Evolutionary conservation across 495 filamentous ascomycete genomes (phyloP), one percentile per base, ranked within the genome.

Genomic region (Aspergillus asperescens): DNA sequence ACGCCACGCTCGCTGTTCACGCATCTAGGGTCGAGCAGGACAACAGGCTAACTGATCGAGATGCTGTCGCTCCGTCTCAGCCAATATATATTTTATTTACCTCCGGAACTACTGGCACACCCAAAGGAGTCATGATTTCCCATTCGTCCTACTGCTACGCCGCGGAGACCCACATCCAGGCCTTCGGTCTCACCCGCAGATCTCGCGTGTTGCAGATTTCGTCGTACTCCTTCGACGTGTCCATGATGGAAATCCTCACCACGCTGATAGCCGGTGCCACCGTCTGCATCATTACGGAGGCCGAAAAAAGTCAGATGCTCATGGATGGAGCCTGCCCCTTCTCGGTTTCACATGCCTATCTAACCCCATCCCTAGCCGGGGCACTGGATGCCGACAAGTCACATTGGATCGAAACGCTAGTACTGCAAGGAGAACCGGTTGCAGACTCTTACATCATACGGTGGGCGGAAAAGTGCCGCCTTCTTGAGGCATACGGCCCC

Each of bases 201-300:
- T 31, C 39, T 6, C 62, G 81, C n/a, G 74, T 81, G 13, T 72
- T 86, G 55, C 79, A 84, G 43, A 74, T 85, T 41, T 75, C 80
- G 0, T 75, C 79, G 15, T 81, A 79, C 61, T 73, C 75, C 15
- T 81, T 82, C 34, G 84, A 88, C 48, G 67, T 76, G 24, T 71
- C 74, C 28, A 67, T 83, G 9, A 56, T 63, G 1, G 79, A 84
- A 39, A 72, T 81, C 10, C 72, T 84, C 28, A 73, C 74, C 5
- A 81, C 79, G 0, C 59, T 85, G 1, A 39, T 45, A 5, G 43
- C 39, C 8, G 72, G 72, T 7, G 71, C 64, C 1, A 67, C 66
- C 24, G 25, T 68, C n/a, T 73, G 70, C 47, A 57, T 75, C 7
- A 66, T 69, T 1, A 63, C 61, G 1, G 67, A 72, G 3, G 46